Percentiles rank a stretch among this genome's conserved stretches.
These are phyloP conservation scores for Lepidium campestre DNA, from an alignment of 441 rosid genomes.

Conservation along the genomic window DNA sequence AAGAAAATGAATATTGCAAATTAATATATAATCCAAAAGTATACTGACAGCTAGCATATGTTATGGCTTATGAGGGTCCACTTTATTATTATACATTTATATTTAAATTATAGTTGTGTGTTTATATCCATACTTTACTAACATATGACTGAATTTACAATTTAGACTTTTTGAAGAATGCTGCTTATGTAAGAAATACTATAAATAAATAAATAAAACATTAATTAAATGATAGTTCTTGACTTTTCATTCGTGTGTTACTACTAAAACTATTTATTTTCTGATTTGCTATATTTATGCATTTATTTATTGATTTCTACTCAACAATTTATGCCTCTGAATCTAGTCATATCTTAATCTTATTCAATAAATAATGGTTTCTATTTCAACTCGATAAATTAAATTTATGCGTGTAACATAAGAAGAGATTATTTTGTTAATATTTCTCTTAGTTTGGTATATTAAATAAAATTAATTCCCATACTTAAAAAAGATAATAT, in stretches of 20 bases:
- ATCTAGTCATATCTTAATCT: background rate
- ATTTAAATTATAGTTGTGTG: slow-evolving; percentile 1
- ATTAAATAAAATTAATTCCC: background rate
- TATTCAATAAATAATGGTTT: background rate
- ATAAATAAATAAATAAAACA: background rate
- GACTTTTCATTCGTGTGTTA: slow-evolving; percentile 15
- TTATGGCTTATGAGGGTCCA: slow-evolving; percentile 8
- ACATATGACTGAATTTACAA: slow-evolving; percentile 17
- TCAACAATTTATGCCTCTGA: background rate
- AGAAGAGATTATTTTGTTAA: background rate
- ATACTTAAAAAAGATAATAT: background rate
- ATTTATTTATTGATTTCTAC: background rate
- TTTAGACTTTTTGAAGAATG: background rate
- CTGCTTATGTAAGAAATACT: slow-evolving; percentile 20
- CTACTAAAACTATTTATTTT: background rate
- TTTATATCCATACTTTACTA: background rate
- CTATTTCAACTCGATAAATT: background rate
- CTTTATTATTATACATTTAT: background rate
- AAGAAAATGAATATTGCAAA: background rate
- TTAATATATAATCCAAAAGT: background rate
- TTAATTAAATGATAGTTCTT: background rate
- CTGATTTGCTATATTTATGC: background rate
- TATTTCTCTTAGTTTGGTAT: background rate
- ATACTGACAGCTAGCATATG: slow-evolving; percentile 18
- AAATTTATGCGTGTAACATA: slow-evolving; percentile 10